Evolutionary conservation across 2,329 filamentous ascomycete genomes (phyloP).

Genomic region (Akanthomyces muscarius): DNA sequence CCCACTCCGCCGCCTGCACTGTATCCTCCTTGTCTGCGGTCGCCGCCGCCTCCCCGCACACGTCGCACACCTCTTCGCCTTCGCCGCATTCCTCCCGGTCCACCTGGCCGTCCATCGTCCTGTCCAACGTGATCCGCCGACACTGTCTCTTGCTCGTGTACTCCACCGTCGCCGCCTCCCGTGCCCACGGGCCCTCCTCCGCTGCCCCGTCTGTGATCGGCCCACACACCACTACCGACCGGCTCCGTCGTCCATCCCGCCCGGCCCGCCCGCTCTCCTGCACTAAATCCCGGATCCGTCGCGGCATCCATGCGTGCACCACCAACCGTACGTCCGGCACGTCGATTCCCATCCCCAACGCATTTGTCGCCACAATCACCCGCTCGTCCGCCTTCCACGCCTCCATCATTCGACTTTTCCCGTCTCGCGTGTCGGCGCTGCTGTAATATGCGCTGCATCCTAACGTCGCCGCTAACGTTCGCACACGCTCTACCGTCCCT

Average conservation of each 20-base stretch:
- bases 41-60: slow-evolving; percentile 4
- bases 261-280: slow-evolving; percentile 18
- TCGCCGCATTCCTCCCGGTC: background rate
- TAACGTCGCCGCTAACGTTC: background rate
- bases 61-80: slow-evolving; percentile 15
- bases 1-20: background rate
- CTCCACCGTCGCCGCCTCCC: slow-evolving; percentile 4
- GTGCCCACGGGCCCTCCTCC: background rate
- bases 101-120: slow-evolving; percentile 9
- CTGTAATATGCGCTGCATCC: background rate
- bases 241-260: slow-evolving; percentile 13
- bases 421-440: background rate
- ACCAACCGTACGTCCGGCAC: slow-evolving; percentile 12
- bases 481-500: background rate
- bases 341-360: slow-evolving; percentile 14
- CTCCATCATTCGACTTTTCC: background rate
- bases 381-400: background rate
- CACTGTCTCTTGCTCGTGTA: no score
- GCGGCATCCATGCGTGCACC: slow-evolving; percentile 17
- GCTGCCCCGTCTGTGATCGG: background rate
- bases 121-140: slow-evolving; percentile 10
- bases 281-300: slow-evolving; percentile 14
- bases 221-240: slow-evolving; percentile 11
- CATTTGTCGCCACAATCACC: slow-evolving; percentile 13
- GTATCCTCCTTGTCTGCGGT: background rate